These are phyloP conservation scores for Aspergillus proliferans DNA, from an alignment of 2,329 filamentous ascomycete species.

Conservation along the genomic window DNA sequence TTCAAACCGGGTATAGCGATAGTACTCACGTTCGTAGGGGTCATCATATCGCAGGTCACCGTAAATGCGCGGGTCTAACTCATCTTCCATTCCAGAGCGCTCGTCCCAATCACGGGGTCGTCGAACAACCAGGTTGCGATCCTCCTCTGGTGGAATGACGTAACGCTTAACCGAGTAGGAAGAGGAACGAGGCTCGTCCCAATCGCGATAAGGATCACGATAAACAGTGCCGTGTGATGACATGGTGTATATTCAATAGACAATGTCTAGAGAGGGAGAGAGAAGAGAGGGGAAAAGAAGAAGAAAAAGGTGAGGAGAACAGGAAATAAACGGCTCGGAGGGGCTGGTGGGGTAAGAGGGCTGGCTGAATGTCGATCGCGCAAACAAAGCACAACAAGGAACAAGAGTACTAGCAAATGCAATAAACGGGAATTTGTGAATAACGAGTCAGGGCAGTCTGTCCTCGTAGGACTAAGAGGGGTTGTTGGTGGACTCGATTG, in stretches of 20 bases:
- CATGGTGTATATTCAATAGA: conserved; percentile 7
- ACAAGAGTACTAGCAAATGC: too few species aligned
- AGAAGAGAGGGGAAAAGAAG: too few species aligned
- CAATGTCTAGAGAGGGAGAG: too few species aligned
- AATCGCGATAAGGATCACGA: conserved; percentile 34
- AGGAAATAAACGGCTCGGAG: too few species aligned
- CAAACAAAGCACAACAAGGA: too few species aligned
- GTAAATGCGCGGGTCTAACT: conserved; percentile 43
- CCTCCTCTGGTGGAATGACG: conserved; percentile 40
- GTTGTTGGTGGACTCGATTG: too few species aligned
- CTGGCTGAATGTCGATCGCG: too few species aligned
- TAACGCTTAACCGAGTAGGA: conserved; percentile 53
- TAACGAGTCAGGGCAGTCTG: too few species aligned
- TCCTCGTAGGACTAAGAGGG: too few species aligned
- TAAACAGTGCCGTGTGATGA: conserved; percentile 33
- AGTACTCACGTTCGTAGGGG: conserved; percentile 41
- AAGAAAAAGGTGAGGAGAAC: too few species aligned
- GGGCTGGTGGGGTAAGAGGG: too few species aligned
- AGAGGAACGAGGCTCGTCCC: conserved; percentile 37
- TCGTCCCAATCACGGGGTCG: conserved; percentile 43
- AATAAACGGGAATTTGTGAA: too few species aligned
- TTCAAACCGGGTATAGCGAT: conserved; percentile 48
- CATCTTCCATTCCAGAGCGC: conserved; percentile 26
- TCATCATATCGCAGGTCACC: conserved; percentile 41
- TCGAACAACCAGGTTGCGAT: conserved; percentile 41